Percentiles rank a stretch among this genome's conserved stretches.
phyloP scores from a whole-genome alignment of 192 early-diverging fungal genomes.

The Lobosporangium transversale region DNA sequence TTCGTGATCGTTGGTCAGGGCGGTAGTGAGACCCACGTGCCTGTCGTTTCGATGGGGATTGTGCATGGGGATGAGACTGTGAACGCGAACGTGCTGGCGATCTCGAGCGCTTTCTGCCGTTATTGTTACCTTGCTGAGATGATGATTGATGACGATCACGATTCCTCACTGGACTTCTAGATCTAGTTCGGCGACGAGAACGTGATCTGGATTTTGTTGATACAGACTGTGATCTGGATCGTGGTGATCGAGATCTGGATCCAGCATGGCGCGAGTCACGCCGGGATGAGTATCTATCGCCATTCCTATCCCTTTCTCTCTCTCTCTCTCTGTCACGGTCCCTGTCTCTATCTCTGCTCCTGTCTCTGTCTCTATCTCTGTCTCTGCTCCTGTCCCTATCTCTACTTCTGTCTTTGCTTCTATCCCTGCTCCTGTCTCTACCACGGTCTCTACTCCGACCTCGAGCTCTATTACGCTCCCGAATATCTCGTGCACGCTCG shows the following conservation, averaged over 20 bases:
- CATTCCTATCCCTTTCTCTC: slow-evolving; percentile 7
- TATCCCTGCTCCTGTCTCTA: slow-evolving; percentile 11
- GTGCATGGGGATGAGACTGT: slow-evolving; percentile 13
- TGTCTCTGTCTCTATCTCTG: background rate
- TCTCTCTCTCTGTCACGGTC: slow-evolving; percentile 3
- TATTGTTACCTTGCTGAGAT: background rate
- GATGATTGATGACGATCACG: slow-evolving; percentile 9
- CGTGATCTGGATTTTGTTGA: slow-evolving; percentile 9
- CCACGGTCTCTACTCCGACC: slow-evolving; percentile 14
- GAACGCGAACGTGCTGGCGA: slow-evolving; percentile 27
- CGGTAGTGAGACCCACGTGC: slow-evolving; percentile 10
- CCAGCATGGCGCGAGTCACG: slow-evolving; percentile 9
- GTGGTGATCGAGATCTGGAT: slow-evolving; percentile 26
- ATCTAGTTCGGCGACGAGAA: slow-evolving; percentile 20
- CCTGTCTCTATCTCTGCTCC: background rate
- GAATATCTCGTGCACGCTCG: slow-evolving; percentile 29
- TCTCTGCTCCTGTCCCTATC: slow-evolving; percentile 14
- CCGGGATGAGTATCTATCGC: slow-evolving; percentile 17
- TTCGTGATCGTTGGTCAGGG: slow-evolving; percentile 6
- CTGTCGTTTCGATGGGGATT: slow-evolving; percentile 9
- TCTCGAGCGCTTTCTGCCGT: slow-evolving; percentile 11
- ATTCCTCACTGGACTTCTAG: slow-evolving; percentile 15
- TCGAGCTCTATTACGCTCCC: slow-evolving; percentile 18
- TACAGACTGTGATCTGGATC: slow-evolving; percentile 16
- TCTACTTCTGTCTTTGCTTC: slow-evolving; percentile 16